A percentile compares a stretch with the other conserved stretches of the same genome.
These are phyloP conservation scores for Tylopilus intermedius DNA, from an alignment of 768 basidiomycete genomes.

Conservation along the genomic window DNA sequence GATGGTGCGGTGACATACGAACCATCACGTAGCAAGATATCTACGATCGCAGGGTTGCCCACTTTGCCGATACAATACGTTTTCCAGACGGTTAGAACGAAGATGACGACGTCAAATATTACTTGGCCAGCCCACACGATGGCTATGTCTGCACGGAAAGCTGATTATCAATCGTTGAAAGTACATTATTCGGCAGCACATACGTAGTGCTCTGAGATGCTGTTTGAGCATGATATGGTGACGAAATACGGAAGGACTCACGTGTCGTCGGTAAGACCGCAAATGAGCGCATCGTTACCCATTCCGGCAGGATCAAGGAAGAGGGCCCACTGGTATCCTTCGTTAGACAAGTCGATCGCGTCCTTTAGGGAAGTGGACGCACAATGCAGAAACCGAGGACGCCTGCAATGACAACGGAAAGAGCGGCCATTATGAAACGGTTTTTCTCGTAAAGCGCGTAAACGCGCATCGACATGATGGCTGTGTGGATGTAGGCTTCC, in stretches of 20 bases:
- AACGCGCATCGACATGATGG: constrained; percentile 19
- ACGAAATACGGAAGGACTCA: constrained; percentile 1
- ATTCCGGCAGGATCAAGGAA: not conserved
- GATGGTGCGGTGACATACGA: not conserved
- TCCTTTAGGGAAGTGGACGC: not conserved
- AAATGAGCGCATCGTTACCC: no score
- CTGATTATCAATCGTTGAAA: not conserved
- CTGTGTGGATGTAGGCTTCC: not conserved
- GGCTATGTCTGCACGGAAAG: not conserved
- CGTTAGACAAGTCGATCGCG: not conserved
- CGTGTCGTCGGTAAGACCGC: not conserved
- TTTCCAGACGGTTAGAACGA: constrained; percentile 19
- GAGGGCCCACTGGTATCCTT: constrained; percentile 10
- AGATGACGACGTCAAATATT: constrained; percentile 19
- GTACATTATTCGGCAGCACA: not conserved
- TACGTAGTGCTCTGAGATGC: constrained; percentile 11
- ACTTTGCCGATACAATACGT: constrained; percentile 1
- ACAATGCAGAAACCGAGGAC: constrained; percentile 6
- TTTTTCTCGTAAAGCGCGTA: constrained; percentile 17
- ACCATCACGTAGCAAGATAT: constrained; percentile 18
- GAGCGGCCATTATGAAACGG: not conserved
- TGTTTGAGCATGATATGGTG: not conserved
- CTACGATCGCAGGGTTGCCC: constrained; percentile 7
- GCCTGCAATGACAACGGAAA: not conserved
- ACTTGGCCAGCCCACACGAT: constrained; percentile 12